Evolutionary conservation across 495 filamentous ascomycete species (phyloP).

Genomic region (Neurospora hispaniola): DNA sequence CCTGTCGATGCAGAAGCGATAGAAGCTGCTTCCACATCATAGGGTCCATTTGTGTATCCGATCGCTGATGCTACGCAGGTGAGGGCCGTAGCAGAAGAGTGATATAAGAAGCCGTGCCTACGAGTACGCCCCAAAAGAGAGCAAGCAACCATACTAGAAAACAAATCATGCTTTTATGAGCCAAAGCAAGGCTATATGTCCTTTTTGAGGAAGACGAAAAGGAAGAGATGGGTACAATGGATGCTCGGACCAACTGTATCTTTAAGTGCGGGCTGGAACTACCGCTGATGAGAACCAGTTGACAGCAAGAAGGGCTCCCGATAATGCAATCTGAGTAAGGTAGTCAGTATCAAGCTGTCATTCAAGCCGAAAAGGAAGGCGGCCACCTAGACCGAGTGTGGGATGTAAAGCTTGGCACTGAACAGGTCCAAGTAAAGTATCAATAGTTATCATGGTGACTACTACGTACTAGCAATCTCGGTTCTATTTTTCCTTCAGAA

Average conservation of each 20-base stretch:
- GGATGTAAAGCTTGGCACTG: not conserved
- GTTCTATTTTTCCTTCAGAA: not conserved
- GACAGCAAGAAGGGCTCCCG: not conserved
- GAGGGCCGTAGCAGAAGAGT: slow-evolving; percentile 2
- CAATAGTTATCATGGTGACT: not conserved
- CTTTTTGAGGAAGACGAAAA: not conserved
- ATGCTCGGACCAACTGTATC: not conserved
- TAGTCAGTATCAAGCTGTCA: not conserved
- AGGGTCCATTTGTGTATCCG: not conserved
- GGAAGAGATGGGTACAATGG: not conserved
- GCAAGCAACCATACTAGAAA: not conserved
- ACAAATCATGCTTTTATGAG: not conserved
- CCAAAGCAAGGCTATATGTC: not conserved
- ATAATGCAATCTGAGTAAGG: not conserved
- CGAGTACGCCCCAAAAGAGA: not conserved
- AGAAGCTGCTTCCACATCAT: not conserved
- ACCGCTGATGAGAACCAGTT: not conserved
- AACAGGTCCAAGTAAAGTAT: not conserved
- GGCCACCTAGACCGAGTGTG: not conserved
- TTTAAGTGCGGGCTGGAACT: not conserved
- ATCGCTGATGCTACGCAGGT: not conserved
- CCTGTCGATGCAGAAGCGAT: not conserved
- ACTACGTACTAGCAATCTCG: not conserved
- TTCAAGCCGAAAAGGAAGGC: not conserved
- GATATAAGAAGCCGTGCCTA: not conserved